Percentiles rank a stretch among this genome's conserved stretches.
Evolutionary conservation across 176 grass and related monocot species (phyloP).

Genomic region (Typha latifolia): DNA sequence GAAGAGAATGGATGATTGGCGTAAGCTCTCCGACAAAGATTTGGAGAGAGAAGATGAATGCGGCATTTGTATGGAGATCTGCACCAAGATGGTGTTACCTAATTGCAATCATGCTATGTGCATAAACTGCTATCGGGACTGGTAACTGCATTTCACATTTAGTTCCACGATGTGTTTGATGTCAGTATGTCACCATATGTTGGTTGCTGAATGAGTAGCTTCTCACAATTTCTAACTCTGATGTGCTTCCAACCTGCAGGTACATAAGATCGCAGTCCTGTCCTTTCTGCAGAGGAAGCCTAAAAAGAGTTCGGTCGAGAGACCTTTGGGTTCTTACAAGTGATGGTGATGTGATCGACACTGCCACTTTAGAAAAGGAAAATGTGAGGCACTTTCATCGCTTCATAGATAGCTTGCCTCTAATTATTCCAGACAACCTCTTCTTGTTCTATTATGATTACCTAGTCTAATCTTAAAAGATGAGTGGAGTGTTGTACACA

Average conservation of each 20-base stretch:
- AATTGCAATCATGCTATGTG: conserved; percentile 95
- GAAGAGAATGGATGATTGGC: conserved; percentile 42
- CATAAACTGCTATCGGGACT: conserved; percentile 91
- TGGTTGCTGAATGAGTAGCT: background rate
- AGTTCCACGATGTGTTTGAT: background rate
- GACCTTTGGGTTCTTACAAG: conserved; percentile 82
- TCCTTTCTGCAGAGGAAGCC: conserved; percentile 67
- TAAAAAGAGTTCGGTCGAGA: conserved; percentile 50
- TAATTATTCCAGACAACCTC: conserved; percentile 59
- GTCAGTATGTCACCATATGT: background rate
- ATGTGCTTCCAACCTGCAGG: conserved; percentile 29
- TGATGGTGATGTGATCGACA: conserved; percentile 59
- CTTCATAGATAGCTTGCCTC: conserved; percentile 68
- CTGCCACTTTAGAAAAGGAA: conserved; percentile 50
- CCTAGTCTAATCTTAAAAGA: conserved; percentile 31
- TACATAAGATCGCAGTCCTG: conserved; percentile 68
- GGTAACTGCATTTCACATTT: conserved; percentile 27
- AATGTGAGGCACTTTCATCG: conserved; percentile 62
- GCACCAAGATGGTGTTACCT: conserved; percentile 93
- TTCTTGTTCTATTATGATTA: conserved; percentile 72
- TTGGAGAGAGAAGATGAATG: conserved; percentile 83
- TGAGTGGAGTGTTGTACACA: conserved; percentile 25
- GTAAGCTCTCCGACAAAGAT: conserved; percentile 46
- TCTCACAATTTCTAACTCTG: background rate
- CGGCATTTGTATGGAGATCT: conserved; percentile 89